Evolutionary conservation across 2,329 filamentous ascomycete genomes (phyloP), one percentile per base, ranked within the genome.

Genomic region (Passalora sequoiae): DNA sequence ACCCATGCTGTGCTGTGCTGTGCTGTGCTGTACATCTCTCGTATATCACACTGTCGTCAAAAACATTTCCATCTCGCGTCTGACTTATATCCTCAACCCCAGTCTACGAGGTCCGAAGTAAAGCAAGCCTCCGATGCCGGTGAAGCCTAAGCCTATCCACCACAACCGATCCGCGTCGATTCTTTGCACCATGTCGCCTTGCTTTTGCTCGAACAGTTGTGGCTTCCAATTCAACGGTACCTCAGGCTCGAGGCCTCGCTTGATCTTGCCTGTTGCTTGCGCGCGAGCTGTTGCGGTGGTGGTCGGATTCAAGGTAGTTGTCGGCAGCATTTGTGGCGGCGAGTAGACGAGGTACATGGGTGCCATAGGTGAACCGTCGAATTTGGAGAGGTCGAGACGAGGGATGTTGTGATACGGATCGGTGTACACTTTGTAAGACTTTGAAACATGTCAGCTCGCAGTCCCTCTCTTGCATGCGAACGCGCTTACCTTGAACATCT

Each of bases 301-400:
- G 1, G 65, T 68, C 1, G 81, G 78, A 57, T 84, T 81, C 47
- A 86, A 68, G 0, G 80, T 84, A 8, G 71, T 70, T 3, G 82
- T 85, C 2, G 83, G 82, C 4, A 86, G 74, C 81, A 86, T 86
- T 57, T 80, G 67, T 0, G 83, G 81, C 4, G 80, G 76, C 9
- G 65, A 71, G 59, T 74, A 78, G 50, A 74, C 75, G 33, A 84
- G 71, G 63, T 83, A 86, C 70, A 87, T 73, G 8, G 83, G 82
- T 53, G 81, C 76, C 66, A 84, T 67, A 8, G 80, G 81, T 1
- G 77, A 66, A 45, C 82, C 83, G 59, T 85, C 78, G 55, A 74
- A 78, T 55, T 74, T 63, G 62, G 71, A 81, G 33, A 87, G 72
- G 52, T 84, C 78, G 17, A 87, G 74, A 41, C 82, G 77, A 31